Evolutionary conservation across 1,139 yeast genomes (phyloP).

Genomic region (Suhomyces guaymorum): DNA sequence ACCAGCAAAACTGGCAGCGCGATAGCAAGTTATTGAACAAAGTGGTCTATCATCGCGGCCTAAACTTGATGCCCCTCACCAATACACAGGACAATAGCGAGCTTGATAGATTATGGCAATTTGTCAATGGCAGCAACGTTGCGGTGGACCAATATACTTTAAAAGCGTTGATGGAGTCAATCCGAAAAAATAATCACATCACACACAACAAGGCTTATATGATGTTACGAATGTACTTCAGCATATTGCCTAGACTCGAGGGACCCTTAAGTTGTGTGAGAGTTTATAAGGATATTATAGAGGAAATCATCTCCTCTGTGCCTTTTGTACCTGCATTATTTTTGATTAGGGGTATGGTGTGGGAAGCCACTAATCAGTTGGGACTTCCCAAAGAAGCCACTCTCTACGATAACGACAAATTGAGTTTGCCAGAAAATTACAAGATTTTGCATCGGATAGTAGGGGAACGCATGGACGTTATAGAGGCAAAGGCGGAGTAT

Average conservation of each 20-base stretch:
- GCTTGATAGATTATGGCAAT: constrained; percentile 16
- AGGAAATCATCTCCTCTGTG: constrained; percentile 12
- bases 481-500: constrained; percentile 10
- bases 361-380: constrained; percentile 24
- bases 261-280: constrained; percentile 2
- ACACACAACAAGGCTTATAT: constrained; percentile 13
- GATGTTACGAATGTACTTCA: constrained; percentile 21
- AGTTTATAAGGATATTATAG: constrained; percentile 9
- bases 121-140: constrained; percentile 10
- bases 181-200: constrained; percentile 15
- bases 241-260: constrained; percentile 1
- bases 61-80: constrained; percentile 10
- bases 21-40: constrained; percentile 35
- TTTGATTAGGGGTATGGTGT: constrained; percentile 27
- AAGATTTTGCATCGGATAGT: constrained; percentile 29
- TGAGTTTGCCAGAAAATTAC: constrained; percentile 28
- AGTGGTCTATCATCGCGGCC: constrained; percentile 27
- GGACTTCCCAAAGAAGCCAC: constrained; percentile 26
- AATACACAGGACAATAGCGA: constrained; percentile 8
- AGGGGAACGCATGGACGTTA: constrained; percentile 14
- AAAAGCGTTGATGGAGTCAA: constrained; percentile 17
- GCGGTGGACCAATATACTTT: constrained; percentile 16
- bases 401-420: constrained; percentile 13
- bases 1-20: constrained; percentile 29
- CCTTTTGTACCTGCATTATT: constrained; percentile 9